Percentiles rank a stretch among this genome's conserved stretches.
Conservation (phyloP, 495 filamentous ascomycete species). For the Hypoxylon lenormandii region DNA sequence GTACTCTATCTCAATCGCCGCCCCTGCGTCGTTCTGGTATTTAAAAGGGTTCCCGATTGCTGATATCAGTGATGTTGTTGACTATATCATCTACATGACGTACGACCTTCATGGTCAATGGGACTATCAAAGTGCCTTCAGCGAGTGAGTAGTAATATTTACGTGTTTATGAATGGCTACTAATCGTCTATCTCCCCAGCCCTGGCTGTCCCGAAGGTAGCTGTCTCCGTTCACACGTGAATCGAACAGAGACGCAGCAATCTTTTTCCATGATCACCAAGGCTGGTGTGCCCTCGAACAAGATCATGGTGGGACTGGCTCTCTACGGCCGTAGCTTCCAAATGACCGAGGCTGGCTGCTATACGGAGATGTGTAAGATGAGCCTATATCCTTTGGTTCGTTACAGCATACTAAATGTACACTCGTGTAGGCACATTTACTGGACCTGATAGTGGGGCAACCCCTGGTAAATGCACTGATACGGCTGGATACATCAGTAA, state of each 20-base stretch:
- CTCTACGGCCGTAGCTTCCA: conserved; percentile 58
- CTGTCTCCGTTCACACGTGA: conserved; percentile 60
- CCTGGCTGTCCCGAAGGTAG: conserved; percentile 54
- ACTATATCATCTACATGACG: too few species aligned
- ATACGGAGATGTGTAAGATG: background rate
- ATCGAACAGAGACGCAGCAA: conserved; percentile 57
- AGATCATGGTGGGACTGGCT: conserved; percentile 56
- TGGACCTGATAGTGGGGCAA: too few species aligned
- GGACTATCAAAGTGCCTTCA: background rate
- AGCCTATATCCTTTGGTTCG: background rate
- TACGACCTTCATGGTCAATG: background rate
- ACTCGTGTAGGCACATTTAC: background rate
- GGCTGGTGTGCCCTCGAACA: conserved; percentile 58
- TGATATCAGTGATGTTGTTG: too few species aligned
- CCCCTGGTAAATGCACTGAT: too few species aligned
- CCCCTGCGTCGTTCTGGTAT: background rate
- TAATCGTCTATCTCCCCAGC: background rate
- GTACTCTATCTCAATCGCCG: background rate
- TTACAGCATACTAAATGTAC: background rate
- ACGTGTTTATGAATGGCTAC: background rate
- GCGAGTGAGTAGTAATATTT: background rate
- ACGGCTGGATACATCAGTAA: too few species aligned
- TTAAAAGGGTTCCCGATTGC: too few species aligned
- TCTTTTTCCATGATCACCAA: conserved; percentile 65
- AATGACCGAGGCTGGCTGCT: conserved; percentile 49